phyloP scores from a whole-genome alignment of 257 asterid genomes.

The Haberlea rhodopensis region DNA sequence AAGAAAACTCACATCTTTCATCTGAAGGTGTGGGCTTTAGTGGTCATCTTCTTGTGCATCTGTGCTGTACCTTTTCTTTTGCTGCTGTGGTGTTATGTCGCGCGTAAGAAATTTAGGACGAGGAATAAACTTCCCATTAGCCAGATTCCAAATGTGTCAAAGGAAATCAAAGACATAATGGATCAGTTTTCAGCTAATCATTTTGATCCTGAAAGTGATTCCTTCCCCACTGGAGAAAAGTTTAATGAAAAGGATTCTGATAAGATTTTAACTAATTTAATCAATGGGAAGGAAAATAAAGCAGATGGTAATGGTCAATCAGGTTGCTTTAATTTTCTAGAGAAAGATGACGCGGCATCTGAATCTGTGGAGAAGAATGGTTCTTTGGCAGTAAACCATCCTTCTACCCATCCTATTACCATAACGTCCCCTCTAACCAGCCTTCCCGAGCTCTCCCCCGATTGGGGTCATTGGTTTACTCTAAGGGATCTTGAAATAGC shows the following conservation, averaged over 20 bases:
- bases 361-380: slow-evolving; percentile 43
- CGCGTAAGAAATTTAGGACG: slow-evolving; percentile 41
- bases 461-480: slow-evolving; percentile 97
- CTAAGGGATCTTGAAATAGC: slow-evolving; percentile 75
- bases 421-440: slow-evolving; percentile 58
- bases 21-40: slow-evolving; percentile 70
- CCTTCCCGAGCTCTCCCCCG: slow-evolving; percentile 79
- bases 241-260: slow-evolving; percentile 44
- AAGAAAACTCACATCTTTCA: slow-evolving; percentile 63
- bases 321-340: slow-evolving; percentile 35
- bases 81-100: slow-evolving; percentile 48
- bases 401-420: slow-evolving; percentile 27
- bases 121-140: slow-evolving; percentile 35
- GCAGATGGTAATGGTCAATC: slow-evolving; percentile 34
- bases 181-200: slow-evolving; percentile 44
- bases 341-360: slow-evolving; percentile 29
- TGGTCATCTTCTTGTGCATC: slow-evolving; percentile 53
- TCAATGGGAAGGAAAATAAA: slow-evolving; percentile 32
- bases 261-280: slow-evolving; percentile 40
- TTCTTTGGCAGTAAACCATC: slow-evolving; percentile 13
- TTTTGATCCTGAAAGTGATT: slow-evolving; percentile 22
- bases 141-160: slow-evolving; percentile 40
- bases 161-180: slow-evolving; percentile 63
- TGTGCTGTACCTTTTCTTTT: slow-evolving; percentile 43
- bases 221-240: slow-evolving; percentile 32